phyloP scores from a whole-genome alignment of 371 early-diverging fungal genomes.

The Actinomucor elegans region DNA sequence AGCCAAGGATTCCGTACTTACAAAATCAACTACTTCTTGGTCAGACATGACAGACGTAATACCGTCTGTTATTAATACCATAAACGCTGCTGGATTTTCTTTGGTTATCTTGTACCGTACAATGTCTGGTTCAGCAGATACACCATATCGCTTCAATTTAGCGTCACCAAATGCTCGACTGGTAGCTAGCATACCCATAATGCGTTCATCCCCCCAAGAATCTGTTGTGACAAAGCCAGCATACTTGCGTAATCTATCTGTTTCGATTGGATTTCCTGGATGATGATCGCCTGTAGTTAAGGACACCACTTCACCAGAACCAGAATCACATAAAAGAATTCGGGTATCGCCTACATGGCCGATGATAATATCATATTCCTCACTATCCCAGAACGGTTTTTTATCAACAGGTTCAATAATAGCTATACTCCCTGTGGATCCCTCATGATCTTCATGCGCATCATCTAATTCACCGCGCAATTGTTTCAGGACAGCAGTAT shows the following conservation, averaged over 20 bases:
- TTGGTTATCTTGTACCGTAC: conserved; percentile 37
- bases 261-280: conserved; percentile 58
- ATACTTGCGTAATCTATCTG: conserved; percentile 56
- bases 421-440: conserved; percentile 64
- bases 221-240: conserved; percentile 69
- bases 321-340: conserved; percentile 58
- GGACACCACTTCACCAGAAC: conserved; percentile 49
- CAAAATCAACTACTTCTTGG: conserved; percentile 78
- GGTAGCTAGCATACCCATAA: conserved; percentile 69
- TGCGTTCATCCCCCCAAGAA: conserved; percentile 78
- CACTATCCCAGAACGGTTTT: conserved; percentile 61
- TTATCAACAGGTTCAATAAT: conserved; percentile 57
- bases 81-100: conserved; percentile 46
- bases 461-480: conserved; percentile 14
- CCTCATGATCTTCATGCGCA: conserved; percentile 40
- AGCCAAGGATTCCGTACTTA: conserved; percentile 26
- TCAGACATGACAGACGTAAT: conserved; percentile 75
- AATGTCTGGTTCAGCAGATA: conserved; percentile 76
- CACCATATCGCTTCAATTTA: conserved; percentile 70
- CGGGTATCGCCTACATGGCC: conserved; percentile 70
- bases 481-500: conserved; percentile 33
- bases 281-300: conserved; percentile 66
- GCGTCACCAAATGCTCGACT: conserved; percentile 78
- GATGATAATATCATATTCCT: conserved; percentile 51
- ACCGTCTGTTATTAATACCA: conserved; percentile 73